Evolutionary conservation across 2,329 filamentous ascomycete species (phyloP).

Genomic region (Fusarium devonianum): DNA sequence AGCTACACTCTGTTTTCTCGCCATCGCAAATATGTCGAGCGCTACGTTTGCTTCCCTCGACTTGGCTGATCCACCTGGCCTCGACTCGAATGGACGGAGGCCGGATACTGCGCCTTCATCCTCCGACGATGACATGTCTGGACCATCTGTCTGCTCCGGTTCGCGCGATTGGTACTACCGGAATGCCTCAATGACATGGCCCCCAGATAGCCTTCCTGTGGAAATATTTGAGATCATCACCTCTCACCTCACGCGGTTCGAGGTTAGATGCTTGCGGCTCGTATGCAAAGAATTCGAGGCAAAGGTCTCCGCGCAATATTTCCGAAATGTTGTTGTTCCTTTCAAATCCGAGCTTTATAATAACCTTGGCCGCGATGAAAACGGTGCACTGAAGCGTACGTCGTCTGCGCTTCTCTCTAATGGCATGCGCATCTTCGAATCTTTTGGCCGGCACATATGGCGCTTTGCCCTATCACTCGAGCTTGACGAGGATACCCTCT

Average conservation of each 20-base stretch:
- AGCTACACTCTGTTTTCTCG: not conserved
- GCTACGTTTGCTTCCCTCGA: not conserved
- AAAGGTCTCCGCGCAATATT: slow-evolving; percentile 65
- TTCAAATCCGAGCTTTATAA: slow-evolving; percentile 71
- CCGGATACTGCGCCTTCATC: slow-evolving; percentile 31
- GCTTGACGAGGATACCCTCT: slow-evolving; percentile 61
- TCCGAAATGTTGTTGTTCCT: slow-evolving; percentile 69
- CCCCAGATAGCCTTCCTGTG: slow-evolving; percentile 56
- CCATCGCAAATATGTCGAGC: not conserved
- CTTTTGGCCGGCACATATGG: slow-evolving; percentile 66
- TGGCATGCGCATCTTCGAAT: slow-evolving; percentile 67
- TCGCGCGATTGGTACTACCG: slow-evolving; percentile 5
- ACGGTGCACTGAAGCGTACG: slow-evolving; percentile 33
- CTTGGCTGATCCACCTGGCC: slow-evolving; percentile 1
- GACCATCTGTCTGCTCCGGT: slow-evolving; percentile 9
- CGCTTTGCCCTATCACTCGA: slow-evolving; percentile 74
- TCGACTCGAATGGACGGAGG: slow-evolving; percentile 11
- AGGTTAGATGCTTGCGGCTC: slow-evolving; percentile 67
- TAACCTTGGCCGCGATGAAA: slow-evolving; percentile 34
- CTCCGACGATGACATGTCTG: slow-evolving; percentile 23
- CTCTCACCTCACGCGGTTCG: slow-evolving; percentile 60
- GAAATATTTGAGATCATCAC: slow-evolving; percentile 69
- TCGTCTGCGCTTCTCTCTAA: slow-evolving; percentile 48
- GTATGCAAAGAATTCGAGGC: slow-evolving; percentile 65
- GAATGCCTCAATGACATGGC: slow-evolving; percentile 40